Conservation (phyloP, 257 asterid genomes). For the Fraxinus cuspidata region DNA sequence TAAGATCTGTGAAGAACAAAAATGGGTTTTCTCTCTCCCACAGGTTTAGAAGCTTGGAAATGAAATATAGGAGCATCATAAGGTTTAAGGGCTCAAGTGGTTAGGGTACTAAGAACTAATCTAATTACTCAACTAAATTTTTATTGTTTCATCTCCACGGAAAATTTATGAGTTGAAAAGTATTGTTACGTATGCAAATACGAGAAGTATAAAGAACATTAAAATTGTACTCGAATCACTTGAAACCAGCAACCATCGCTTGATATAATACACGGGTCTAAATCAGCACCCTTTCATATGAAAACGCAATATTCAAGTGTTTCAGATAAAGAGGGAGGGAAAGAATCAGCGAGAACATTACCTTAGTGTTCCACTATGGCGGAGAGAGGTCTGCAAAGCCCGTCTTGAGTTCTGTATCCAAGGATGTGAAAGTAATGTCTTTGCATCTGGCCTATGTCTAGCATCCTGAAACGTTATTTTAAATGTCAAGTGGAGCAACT, state of each 20-base stretch:
- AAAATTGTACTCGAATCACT: background rate
- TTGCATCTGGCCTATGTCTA: slow-evolving; percentile 99
- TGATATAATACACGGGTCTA: background rate
- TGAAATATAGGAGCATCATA: background rate
- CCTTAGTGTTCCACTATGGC: slow-evolving; percentile 88
- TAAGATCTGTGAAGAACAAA: background rate
- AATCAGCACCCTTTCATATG: slow-evolving; percentile 12
- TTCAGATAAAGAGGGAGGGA: background rate
- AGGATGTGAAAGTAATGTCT: slow-evolving; percentile 91
- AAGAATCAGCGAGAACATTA: slow-evolving; percentile 23
- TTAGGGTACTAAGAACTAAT: background rate
- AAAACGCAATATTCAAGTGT: slow-evolving; percentile 5
- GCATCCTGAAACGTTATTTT: slow-evolving; percentile 76
- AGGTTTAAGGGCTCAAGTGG: background rate
- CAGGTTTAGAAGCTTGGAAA: slow-evolving; percentile 8
- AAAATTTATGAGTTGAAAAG: background rate
- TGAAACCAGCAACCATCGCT: background rate
- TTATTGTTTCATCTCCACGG: background rate
- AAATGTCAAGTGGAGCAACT: slow-evolving; percentile 23
- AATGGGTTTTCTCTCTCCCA: background rate
- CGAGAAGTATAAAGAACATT: background rate
- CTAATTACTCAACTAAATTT: background rate
- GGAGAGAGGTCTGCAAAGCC: slow-evolving; percentile 79
- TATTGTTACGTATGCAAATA: background rate
- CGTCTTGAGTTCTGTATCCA: slow-evolving; percentile 99